These are phyloP conservation scores for Ogataea pilisensis DNA, from an alignment of 805 yeast genomes.

Conservation along the genomic window DNA sequence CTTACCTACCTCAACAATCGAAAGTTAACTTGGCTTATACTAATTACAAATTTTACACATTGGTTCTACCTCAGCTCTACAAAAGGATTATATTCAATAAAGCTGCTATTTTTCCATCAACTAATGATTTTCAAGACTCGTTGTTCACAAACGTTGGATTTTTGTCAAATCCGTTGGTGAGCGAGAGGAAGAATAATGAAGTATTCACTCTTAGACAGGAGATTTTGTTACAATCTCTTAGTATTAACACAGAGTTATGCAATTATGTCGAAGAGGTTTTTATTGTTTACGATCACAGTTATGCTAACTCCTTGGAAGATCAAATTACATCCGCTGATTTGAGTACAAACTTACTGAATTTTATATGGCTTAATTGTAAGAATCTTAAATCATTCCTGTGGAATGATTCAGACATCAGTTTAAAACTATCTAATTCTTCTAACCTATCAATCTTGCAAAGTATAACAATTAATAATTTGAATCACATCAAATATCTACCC, in stretches of 20 bases:
- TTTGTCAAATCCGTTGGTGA: slow-evolving; percentile 30
- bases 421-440: slow-evolving; percentile 4
- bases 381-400: slow-evolving; percentile 12
- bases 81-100: slow-evolving; percentile 33
- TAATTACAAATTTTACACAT: slow-evolving; percentile 27
- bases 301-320: slow-evolving; percentile 20
- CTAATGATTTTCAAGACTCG: slow-evolving; percentile 32
- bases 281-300: slow-evolving; percentile 23
- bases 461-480: slow-evolving; percentile 17
- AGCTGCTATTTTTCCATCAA: slow-evolving; percentile 29
- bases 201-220: slow-evolving; percentile 37
- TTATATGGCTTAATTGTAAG: slow-evolving; percentile 17
- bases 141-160: slow-evolving; percentile 38
- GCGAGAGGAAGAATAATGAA: slow-evolving; percentile 33
- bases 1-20: slow-evolving; percentile 38
- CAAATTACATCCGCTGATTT: slow-evolving; percentile 10
- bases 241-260: slow-evolving; percentile 33
- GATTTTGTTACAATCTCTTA: slow-evolving; percentile 35
- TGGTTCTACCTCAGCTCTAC: slow-evolving; percentile 35
- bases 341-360: slow-evolving; percentile 18
- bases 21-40: slow-evolving; percentile 31
- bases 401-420: slow-evolving; percentile 3
- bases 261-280: slow-evolving; percentile 31
- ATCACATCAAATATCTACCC: slow-evolving; percentile 18
- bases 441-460: slow-evolving; percentile 8